phyloP scores from a whole-genome alignment of 2,329 filamentous ascomycete genomes.

The Ilyonectria robusta region DNA sequence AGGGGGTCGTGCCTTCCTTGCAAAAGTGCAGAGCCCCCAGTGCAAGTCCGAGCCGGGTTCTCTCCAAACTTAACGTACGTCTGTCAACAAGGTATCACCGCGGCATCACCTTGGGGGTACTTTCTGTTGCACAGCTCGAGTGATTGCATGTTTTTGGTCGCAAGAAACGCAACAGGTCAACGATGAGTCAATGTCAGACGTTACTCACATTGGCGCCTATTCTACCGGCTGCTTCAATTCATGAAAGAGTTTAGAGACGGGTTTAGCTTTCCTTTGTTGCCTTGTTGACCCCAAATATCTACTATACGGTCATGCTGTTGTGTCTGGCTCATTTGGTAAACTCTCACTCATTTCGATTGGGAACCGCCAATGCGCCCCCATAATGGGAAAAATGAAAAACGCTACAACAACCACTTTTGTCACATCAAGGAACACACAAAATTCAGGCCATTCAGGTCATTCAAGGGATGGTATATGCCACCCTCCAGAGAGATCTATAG shows the following conservation, averaged over 20 bases:
- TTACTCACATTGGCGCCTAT: too few species aligned
- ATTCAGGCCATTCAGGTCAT: not conserved
- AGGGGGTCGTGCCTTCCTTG: conserved; percentile 34
- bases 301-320: too few species aligned
- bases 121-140: too few species aligned
- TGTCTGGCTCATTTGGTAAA: not conserved
- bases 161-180: too few species aligned
- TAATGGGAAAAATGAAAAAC: not conserved
- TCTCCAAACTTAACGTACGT: not conserved
- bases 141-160: too few species aligned
- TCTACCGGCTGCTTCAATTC: too few species aligned
- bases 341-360: not conserved
- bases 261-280: too few species aligned
- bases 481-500: not conserved
- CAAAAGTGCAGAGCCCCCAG: conserved; percentile 38
- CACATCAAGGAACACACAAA: not conserved
- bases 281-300: too few species aligned
- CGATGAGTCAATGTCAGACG: too few species aligned
- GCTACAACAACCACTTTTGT: not conserved
- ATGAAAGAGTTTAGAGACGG: too few species aligned
- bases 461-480: not conserved
- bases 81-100: too few species aligned
- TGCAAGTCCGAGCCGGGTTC: conserved; percentile 2
- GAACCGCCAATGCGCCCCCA: not conserved
- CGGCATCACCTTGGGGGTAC: too few species aligned